phyloP scores from a whole-genome alignment of 1,139 yeast genomes.

The Kodamaea sp. region DNA sequence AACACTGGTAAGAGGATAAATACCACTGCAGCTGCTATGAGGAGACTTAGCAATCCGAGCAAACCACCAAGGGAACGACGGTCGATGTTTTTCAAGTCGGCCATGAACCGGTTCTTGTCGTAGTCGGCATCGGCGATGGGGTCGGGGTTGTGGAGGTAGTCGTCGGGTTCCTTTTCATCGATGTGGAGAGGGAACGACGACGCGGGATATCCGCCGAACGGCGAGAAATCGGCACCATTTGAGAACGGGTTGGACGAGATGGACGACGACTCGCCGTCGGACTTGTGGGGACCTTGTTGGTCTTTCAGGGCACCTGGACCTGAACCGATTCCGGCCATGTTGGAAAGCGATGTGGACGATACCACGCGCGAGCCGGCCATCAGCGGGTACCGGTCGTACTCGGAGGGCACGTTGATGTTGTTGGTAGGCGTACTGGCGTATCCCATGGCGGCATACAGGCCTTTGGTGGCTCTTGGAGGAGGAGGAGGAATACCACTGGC shows the following conservation, averaged over 20 bases:
- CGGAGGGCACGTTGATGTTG: constrained; percentile 46
- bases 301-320: constrained; percentile 20
- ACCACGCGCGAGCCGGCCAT: constrained; percentile 51
- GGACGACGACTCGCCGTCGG: constrained; percentile 15
- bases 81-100: constrained; percentile 29
- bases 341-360: constrained; percentile 40
- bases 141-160: constrained; percentile 33
- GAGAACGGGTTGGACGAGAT: constrained; percentile 16
- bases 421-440: constrained; percentile 10
- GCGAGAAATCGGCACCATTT: constrained; percentile 21
- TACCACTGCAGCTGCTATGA: constrained; percentile 22
- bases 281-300: constrained; percentile 15
- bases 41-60: constrained; percentile 21
- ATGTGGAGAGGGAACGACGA: constrained; percentile 30
- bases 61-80: constrained; percentile 24
- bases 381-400: constrained; percentile 59
- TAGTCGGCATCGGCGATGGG: constrained; percentile 33
- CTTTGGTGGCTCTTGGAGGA: constrained; percentile 7
- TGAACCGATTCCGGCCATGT: constrained; percentile 20
- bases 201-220: constrained; percentile 37
- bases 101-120: constrained; percentile 26
- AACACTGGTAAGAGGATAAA: constrained; percentile 29
- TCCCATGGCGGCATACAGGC: constrained; percentile 5
- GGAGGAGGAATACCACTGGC: constrained; percentile 6
- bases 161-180: constrained; percentile 33